Base-by-base conservation (phyloP, 352 stramenopile species). In the Blastocystis sp. region DNA sequence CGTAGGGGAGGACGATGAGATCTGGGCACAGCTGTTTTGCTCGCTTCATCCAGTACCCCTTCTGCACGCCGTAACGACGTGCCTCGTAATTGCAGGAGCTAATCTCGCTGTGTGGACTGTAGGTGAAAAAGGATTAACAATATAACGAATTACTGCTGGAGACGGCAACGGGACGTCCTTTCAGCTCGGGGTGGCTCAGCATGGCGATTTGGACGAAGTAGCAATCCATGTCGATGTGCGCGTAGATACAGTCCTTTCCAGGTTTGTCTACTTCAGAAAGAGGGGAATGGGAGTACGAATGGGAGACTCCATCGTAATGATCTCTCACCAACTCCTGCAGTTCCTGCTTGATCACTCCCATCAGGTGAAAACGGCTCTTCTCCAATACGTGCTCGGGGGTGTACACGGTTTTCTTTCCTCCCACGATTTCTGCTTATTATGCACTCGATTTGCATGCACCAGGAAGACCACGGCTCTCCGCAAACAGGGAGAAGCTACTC, bases 311-410 rank as follows among this genome's bases (percentile, higher is more conserved):
- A 19, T 69, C 11, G 45, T 84, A 67, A 4, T 70, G 4, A 0
- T 41, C n/a, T 38, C 52, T 40, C 10, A 84, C 60, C 28, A 56
- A 45, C 14, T 66, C 52, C 48, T 84, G 74, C 59, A 84, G 56
- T 28, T 52, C 61, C 28, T 62, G 21, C 28, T 84, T 84, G 38
- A 84, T 84, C 41, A 69, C 53, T 48, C 74, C 56, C 74, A 84
- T 84, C n/a, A 84, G n/a, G 45, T 84, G 74, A 69, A 84, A 84
- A 48, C 74, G 74, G 45, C 74, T 84, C n/a, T 70, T 67, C 11
- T 53, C 65, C 21, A 84, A 59, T 2, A 84, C 74, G 38, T 67
- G 56, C 19, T 84, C 53, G 23, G 74, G 74, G 3, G 61, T 53
- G 56, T 84, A 84, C 4, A 43, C 52, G 11, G 45, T 67, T 48